phyloP scores from a whole-genome alignment of 1,139 yeast genomes.

The Diutina pseudorugosa region DNA sequence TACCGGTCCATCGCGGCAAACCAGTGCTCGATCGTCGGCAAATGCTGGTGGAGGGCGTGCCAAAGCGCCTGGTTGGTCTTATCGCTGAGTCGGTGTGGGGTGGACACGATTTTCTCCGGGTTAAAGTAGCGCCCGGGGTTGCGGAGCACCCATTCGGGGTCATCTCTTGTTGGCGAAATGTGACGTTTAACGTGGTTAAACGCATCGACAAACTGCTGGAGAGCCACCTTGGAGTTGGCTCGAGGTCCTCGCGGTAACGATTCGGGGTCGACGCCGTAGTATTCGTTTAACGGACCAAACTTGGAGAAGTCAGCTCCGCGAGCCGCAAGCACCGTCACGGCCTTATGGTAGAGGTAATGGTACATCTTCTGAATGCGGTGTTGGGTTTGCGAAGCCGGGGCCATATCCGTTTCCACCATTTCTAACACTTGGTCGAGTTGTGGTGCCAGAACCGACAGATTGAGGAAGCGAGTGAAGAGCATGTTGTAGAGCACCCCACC shows the following conservation, averaged over 20 bases:
- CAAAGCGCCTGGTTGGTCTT: slow-evolving; percentile 10
- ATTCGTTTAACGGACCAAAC: slow-evolving; percentile 17
- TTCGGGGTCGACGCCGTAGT: slow-evolving; percentile 14
- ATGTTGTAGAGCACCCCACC: not conserved
- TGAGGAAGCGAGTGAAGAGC: not conserved
- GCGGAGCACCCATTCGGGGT: not conserved
- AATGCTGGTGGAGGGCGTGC: slow-evolving; percentile 11
- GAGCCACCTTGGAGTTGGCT: slow-evolving; percentile 1
- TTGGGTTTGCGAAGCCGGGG: slow-evolving; percentile 22
- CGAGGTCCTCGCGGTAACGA: slow-evolving; percentile 4
- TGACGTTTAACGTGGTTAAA: not conserved
- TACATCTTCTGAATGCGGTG: slow-evolving; percentile 12
- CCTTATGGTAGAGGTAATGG: slow-evolving; percentile 17
- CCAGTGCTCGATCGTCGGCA: slow-evolving; percentile 10
- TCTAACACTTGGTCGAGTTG: slow-evolving; percentile 7
- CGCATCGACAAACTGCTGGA: slow-evolving; percentile 6
- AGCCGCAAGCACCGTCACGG: slow-evolving; percentile 5
- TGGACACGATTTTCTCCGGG: slow-evolving; percentile 14
- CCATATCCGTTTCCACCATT: slow-evolving; percentile 19
- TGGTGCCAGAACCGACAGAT: not conserved
- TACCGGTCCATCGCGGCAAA: slow-evolving; percentile 19
- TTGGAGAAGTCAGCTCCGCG: slow-evolving; percentile 10
- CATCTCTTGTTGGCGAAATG: not conserved
- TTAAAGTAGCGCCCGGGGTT: slow-evolving; percentile 9
- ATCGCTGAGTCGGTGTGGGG: slow-evolving; percentile 14